Evolutionary conservation across 345 rosid genomes (phyloP), one percentile per base, ranked within the genome.

Genomic region (Bruguiera parviflora): DNA sequence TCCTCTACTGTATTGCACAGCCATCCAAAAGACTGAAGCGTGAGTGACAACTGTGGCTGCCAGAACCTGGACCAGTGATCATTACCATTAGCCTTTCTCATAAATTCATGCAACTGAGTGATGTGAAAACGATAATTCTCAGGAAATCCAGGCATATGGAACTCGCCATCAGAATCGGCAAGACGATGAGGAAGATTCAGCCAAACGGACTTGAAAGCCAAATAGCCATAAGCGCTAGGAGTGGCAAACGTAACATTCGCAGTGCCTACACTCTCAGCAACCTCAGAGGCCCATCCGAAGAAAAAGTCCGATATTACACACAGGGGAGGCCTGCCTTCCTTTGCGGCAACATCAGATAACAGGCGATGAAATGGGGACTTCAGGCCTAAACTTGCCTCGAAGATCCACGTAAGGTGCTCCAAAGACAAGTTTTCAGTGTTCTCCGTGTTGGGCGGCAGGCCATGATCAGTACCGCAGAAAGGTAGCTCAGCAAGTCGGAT

Each of bases 11-110:
- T 71, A 29, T 84, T 82, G 49, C 86, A 78, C 2, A 86, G 25
- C 78, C 77, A 78, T 24, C 79, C 87, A 31, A 60, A 61, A 2
- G 84, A 82, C 3, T 58, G 20, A 68, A 81, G 35, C 8, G 82
- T 65, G 21, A 57, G 25, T 15, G 77, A 61, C 25, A 81, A 53
- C 73, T 73, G 80, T 20, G 72, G 22, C 71, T 75, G 88, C 49
- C 81, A 5, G 69, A 75, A 84, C 69, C 55, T 76, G 31, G 84
- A 83, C 87, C 88, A 84, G 0, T 49, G 1, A 67, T 84, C 91
- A 24, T 52, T 65, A 2, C 87, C 87, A 33, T 78, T 78, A 0
- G 87, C 86, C 8, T 46, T 65, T 60, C 82, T 67, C 7, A 74
- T 4, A 49, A 77, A 77, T 0, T 53, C 24, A 60, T 74, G 83